phyloP scores from a whole-genome alignment of 371 early-diverging fungal species.

The Funneliformis caledonium region DNA sequence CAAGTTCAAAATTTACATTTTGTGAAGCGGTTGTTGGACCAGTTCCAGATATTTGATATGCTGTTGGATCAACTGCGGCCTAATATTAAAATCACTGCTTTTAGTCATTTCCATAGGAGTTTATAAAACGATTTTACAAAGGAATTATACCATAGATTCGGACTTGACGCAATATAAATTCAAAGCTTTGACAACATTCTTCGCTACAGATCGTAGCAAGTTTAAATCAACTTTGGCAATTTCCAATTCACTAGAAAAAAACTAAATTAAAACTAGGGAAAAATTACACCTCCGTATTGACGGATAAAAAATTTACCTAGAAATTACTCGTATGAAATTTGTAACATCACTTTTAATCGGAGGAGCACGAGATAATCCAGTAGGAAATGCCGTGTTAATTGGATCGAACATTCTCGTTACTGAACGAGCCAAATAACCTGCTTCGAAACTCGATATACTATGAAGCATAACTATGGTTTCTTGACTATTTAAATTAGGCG shows the following conservation, averaged over 20 bases:
- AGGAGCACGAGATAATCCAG: constrained; percentile 46
- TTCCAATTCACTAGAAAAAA: constrained; percentile 60
- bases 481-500: constrained; percentile 48
- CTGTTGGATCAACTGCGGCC: constrained; percentile 40
- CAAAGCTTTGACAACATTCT: constrained; percentile 60
- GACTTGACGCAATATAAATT: constrained; percentile 61
- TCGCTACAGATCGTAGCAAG: constrained; percentile 55
- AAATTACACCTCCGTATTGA: neutral
- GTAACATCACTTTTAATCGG: constrained; percentile 59
- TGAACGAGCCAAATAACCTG: constrained; percentile 68
- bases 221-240: constrained; percentile 64
- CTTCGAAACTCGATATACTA: constrained; percentile 70
- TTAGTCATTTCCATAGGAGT: constrained; percentile 7
- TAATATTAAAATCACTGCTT: neutral
- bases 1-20: constrained; percentile 61
- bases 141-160: constrained; percentile 54
- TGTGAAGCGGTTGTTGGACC: constrained; percentile 50
- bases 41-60: constrained; percentile 44
- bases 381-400: constrained; percentile 62
- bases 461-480: constrained; percentile 71
- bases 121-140: neutral
- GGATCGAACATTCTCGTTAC: constrained; percentile 66
- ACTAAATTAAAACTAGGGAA: neutral
- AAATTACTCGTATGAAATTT: constrained; percentile 58
- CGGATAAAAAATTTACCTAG: constrained; percentile 52